Percentiles rank a stretch among this genome's conserved stretches.
Evolutionary conservation across 1,139 yeast genomes (phyloP).

Genomic region (Blastobotrys apis): DNA sequence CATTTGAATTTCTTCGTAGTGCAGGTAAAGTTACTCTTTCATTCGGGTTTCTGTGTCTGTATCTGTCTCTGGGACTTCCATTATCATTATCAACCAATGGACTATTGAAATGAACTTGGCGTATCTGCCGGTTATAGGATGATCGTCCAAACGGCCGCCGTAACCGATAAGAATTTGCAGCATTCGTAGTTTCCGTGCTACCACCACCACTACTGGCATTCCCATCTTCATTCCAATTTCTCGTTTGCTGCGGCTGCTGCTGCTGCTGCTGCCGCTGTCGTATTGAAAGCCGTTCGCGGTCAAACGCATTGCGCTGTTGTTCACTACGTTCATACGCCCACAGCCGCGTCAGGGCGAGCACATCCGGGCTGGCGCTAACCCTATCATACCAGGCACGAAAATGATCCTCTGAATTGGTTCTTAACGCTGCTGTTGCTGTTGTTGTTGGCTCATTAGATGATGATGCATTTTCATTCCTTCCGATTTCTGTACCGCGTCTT

Average conservation of each 20-base stretch:
- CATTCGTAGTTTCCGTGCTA: neutral
- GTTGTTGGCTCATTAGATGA: too few species aligned
- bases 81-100: conserved; percentile 18
- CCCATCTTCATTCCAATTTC: neutral
- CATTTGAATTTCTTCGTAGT: neutral
- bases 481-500: neutral
- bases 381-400: too few species aligned
- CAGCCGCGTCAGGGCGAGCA: neutral
- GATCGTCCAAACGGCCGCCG: neutral
- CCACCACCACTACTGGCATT: neutral
- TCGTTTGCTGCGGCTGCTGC: neutral
- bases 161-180: neutral
- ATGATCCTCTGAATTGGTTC: too few species aligned
- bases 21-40: neutral
- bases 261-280: neutral
- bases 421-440: too few species aligned
- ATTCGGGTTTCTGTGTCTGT: neutral
- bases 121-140: conserved; percentile 1
- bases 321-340: neutral
- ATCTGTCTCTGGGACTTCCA: neutral
- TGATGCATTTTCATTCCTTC: neutral
- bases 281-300: neutral
- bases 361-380: too few species aligned
- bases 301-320: neutral
- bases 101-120: conserved; percentile 23